Evolutionary conservation across 495 filamentous ascomycete species (phyloP), one percentile per base, ranked within the genome.

Genomic region (Neurospora africana): DNA sequence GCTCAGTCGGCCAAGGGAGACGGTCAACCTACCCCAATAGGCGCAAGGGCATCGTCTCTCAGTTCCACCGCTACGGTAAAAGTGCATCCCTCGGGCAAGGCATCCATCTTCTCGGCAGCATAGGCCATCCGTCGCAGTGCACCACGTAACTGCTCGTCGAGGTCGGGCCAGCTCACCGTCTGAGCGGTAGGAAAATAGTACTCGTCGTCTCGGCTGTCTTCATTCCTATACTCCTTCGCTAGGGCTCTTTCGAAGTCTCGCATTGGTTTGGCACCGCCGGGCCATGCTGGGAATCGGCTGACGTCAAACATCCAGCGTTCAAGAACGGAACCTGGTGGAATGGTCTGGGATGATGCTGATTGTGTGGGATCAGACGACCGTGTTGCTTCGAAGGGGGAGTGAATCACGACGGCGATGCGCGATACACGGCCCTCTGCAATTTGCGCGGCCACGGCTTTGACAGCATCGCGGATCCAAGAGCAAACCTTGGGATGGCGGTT

Each of bases 221-320:
- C 35, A 19, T 47, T 33, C 1, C 53, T 65, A 1, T 65, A 33
- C 53, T 41, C 69, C 7, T 70, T 53, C 0, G 41, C 44, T 2
- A 70, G 69, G 4, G 76, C 73, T n/a, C 39, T 69, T 9, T 74
- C 72, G 36, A 68, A 75, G 61, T 77, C 76, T 30, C 78, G 76
- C 76, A 83, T 82, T 37, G 44, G 35, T 17, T 13, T 36, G 35
- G 70, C 21, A 67, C 27, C 15, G 8, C 33, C 35, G 78, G 84
- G 81, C 89, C 89, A 83, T 77, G 82, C 83, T 0, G 95, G 95
- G 75, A 97, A 96, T 21, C 81, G 81, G 69, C 87, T 85, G 27
- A 95, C 86, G 82, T 96, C 92, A 79, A 97, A 94, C 74, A 96
- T 83, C 87, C 90, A 97, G 72, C 94, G 88, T 79, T 98, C 95